These are phyloP conservation scores for Poa annua DNA, from an alignment of 176 grass and related monocot species.

Conservation along the genomic window DNA sequence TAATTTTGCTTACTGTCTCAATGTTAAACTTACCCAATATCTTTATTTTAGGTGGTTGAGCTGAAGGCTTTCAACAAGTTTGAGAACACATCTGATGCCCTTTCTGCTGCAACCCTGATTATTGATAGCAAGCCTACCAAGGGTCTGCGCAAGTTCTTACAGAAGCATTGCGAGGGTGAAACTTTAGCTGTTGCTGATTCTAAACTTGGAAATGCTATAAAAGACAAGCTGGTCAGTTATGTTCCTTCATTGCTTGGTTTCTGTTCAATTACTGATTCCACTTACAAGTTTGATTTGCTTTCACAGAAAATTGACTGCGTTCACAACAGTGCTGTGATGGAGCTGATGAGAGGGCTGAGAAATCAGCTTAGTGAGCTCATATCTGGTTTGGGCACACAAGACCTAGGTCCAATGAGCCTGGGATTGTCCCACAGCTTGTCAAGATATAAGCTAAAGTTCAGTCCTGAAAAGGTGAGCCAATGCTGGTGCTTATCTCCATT, in stretches of 20 bases:
- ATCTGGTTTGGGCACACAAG: slow-evolving; percentile 78
- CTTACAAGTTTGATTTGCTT: slow-evolving; percentile 22
- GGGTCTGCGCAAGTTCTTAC: slow-evolving; percentile 71
- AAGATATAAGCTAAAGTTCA: slow-evolving; percentile 97
- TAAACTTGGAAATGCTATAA: slow-evolving; percentile 88
- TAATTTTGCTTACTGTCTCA: background rate
- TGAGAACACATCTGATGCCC: slow-evolving; percentile 84
- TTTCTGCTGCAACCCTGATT: slow-evolving; percentile 65
- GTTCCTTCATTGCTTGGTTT: background rate
- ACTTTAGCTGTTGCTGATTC: slow-evolving; percentile 81
- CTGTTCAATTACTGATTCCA: background rate
- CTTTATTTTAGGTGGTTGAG: slow-evolving; percentile 67
- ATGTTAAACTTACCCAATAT: background rate
- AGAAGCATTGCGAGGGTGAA: slow-evolving; percentile 78
- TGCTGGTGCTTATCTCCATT: background rate
- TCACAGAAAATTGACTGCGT: slow-evolving; percentile 95
- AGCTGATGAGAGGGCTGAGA: slow-evolving; percentile 88
- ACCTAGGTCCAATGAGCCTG: slow-evolving; percentile 90
- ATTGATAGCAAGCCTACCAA: slow-evolving; percentile 83
- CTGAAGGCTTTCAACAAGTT: slow-evolving; percentile 90
- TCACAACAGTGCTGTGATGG: slow-evolving; percentile 86
- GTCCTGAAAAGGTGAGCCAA: slow-evolving; percentile 77
- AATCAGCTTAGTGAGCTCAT: slow-evolving; percentile 89
- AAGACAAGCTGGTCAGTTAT: slow-evolving; percentile 77
- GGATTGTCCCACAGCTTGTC: slow-evolving; percentile 93